phyloP scores from a whole-genome alignment of 768 basidiomycete species.

The Mycena haematopus region DNA sequence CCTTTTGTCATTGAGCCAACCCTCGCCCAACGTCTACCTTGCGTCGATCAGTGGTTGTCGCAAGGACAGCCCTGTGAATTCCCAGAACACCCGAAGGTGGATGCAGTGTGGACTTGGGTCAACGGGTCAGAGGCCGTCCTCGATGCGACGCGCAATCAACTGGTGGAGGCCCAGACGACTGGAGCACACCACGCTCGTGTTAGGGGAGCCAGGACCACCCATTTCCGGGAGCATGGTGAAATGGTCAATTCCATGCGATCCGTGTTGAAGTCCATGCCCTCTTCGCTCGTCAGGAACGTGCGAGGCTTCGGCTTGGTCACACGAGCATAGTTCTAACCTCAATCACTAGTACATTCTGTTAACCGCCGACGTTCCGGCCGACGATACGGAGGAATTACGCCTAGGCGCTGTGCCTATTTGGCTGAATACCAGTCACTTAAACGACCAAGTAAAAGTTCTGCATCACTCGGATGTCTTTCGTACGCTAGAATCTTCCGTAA shows the following conservation, averaged over 20 bases:
- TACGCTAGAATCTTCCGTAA: conserved; percentile 8
- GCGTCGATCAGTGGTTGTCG: conserved; percentile 26
- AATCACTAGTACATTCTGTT: conserved; percentile 24
- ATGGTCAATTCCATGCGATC: conserved; percentile 31
- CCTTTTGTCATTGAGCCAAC: conserved; percentile 15
- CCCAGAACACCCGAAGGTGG: conserved; percentile 3
- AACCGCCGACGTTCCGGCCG: conserved; percentile 28
- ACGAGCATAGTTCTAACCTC: conserved; percentile 3
- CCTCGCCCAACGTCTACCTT: conserved; percentile 20
- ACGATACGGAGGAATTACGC: conserved; percentile 25
- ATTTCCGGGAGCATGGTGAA: conserved; percentile 29
- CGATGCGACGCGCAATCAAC: conserved; percentile 14
- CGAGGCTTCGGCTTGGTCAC: conserved; percentile 3
- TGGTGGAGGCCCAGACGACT: neutral
- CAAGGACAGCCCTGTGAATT: conserved; percentile 14
- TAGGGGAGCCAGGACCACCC: conserved; percentile 19
- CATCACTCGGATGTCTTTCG: conserved; percentile 30
- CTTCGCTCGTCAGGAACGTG: conserved; percentile 26
- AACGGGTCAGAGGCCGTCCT: conserved; percentile 29
- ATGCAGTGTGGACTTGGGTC: conserved; percentile 28
- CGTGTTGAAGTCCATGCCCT: conserved; percentile 18
- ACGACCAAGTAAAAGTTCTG: conserved; percentile 5
- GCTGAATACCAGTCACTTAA: conserved; percentile 10
- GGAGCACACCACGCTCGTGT: neutral
- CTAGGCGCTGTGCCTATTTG: conserved; percentile 28